phyloP scores from a whole-genome alignment of 495 filamentous ascomycete species.

The Immersiella caudata region DNA sequence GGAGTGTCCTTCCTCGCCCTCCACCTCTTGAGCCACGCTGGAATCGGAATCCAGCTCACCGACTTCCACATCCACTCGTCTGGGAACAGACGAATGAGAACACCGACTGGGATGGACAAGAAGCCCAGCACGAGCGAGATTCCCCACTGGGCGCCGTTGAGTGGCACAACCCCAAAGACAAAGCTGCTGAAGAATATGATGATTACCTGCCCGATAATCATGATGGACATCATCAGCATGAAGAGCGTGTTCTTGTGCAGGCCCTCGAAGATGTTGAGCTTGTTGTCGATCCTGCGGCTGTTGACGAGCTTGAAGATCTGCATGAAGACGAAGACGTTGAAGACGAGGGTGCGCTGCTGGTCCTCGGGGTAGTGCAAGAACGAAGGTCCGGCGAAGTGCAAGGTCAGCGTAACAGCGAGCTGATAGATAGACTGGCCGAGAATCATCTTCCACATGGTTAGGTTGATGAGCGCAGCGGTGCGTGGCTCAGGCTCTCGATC shows the following conservation, averaged over 20 bases:
- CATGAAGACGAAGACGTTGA: constrained; percentile 16
- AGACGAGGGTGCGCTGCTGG: background rate
- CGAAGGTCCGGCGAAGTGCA: constrained; percentile 74
- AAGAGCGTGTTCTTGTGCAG: constrained; percentile 13
- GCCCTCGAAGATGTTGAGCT: constrained; percentile 15
- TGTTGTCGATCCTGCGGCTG: constrained; percentile 13
- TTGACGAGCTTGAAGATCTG: constrained; percentile 17
- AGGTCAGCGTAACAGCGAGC: constrained; percentile 71
- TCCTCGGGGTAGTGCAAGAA: constrained; percentile 49
- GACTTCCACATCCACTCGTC: constrained; percentile 7
- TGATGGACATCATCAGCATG: constrained; percentile 12
- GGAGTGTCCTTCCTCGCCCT: background rate
- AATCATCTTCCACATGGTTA: constrained; percentile 91
- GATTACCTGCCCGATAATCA: constrained; percentile 2
- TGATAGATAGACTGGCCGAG: constrained; percentile 83
- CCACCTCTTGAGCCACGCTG: background rate
- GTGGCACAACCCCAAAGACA: background rate
- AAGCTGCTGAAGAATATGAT: constrained; percentile 4
- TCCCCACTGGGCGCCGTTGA: constrained; percentile 4
- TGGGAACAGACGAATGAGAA: constrained; percentile 23
- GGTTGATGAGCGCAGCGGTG: constrained; percentile 58
- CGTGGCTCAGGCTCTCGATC: constrained; percentile 72
- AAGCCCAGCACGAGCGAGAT: constrained; percentile 24
- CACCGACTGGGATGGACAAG: constrained; percentile 23
- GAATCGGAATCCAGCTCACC: background rate